phyloP scores from a whole-genome alignment of 345 rosid genomes.

The Heritiera littoralis region DNA sequence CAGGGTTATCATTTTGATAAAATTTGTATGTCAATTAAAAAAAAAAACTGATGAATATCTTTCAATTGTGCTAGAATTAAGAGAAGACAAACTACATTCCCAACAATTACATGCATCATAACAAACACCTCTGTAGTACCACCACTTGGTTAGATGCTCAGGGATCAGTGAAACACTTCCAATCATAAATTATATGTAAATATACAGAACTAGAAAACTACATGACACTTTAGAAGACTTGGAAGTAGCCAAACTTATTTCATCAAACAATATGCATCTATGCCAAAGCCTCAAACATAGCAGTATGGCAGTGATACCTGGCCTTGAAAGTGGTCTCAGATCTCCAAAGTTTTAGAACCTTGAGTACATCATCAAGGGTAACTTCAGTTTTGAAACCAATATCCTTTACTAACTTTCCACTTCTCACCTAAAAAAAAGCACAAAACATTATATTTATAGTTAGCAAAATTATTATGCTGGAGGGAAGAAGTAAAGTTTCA shows the following conservation, averaged over 20 bases:
- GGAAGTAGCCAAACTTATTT: not conserved
- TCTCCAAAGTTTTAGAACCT: constrained; percentile 59
- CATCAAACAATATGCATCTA: not conserved
- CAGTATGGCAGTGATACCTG: constrained; percentile 48
- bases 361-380: constrained; percentile 54
- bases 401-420: constrained; percentile 54
- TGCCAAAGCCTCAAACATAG: constrained; percentile 10
- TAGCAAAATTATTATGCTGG: not conserved
- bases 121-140: not conserved
- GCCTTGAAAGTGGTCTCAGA: constrained; percentile 57
- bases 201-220: not conserved
- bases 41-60: constrained; percentile 2
- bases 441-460: not conserved
- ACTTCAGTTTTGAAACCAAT: constrained; percentile 81
- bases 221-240: not conserved
- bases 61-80: not conserved
- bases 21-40: not conserved
- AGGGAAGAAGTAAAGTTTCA: not conserved
- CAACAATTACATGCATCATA: not conserved
- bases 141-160: not conserved
- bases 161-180: not conserved
- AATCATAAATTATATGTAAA: not conserved
- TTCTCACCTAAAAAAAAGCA: constrained; percentile 56
- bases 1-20: not conserved
- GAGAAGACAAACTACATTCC: not conserved